Conservation (phyloP, 208 protist genomes). For the Naegleria lovaniensis region DNA sequence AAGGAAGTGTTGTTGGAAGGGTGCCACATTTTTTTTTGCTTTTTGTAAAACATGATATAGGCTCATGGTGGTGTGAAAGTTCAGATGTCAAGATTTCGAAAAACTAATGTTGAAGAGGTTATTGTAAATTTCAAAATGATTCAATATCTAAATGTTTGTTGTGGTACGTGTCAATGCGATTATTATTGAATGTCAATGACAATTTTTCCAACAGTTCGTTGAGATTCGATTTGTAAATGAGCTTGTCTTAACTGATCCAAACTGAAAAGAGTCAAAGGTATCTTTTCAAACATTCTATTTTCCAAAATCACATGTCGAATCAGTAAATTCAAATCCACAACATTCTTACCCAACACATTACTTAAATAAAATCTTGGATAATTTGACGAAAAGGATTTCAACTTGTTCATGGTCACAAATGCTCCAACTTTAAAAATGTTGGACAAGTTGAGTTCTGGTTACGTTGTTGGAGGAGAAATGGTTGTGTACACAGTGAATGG, state of each 20-base stretch:
- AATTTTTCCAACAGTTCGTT: background rate
- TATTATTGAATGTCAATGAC: slow-evolving; percentile 2
- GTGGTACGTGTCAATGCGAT: too few relatives aligned
- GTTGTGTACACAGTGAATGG: background rate
- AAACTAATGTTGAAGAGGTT: too few relatives aligned
- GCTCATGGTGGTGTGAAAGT: too few relatives aligned
- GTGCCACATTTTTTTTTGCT: too few relatives aligned
- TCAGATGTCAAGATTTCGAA: too few relatives aligned
- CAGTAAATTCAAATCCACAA: background rate
- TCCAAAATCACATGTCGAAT: background rate
- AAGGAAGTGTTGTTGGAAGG: too few relatives aligned
- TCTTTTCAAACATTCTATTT: background rate
- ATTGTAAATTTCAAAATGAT: too few relatives aligned
- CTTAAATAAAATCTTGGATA: background rate
- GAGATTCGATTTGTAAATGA: background rate
- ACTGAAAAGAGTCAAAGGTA: background rate
- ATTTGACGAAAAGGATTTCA: background rate
- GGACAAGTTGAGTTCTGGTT: background rate
- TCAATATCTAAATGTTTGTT: too few relatives aligned
- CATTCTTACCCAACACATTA: background rate
- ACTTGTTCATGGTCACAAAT: background rate
- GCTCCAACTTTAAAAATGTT: background rate
- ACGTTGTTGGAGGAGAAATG: background rate
- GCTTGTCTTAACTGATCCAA: background rate
- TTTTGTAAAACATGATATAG: too few relatives aligned